A percentile compares a stretch with the other conserved stretches of the same genome.
phyloP scores from a whole-genome alignment of 2,329 filamentous ascomycete species.

The Alternaria sp. region DNA sequence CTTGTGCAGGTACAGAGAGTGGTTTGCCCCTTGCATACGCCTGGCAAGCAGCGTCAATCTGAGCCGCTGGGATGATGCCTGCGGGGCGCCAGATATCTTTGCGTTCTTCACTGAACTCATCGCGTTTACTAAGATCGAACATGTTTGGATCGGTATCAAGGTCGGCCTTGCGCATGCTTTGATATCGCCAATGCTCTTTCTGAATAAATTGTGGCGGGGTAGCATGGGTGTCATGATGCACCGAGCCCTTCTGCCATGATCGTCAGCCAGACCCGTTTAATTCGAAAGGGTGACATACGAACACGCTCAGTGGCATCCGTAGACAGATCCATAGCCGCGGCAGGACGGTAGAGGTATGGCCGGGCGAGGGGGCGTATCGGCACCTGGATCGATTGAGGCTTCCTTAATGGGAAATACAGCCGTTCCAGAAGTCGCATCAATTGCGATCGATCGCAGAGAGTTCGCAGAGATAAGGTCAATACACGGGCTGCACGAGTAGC shows the following conservation, averaged over 20 bases:
- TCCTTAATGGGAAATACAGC: constrained; percentile 1
- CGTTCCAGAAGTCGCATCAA: constrained; percentile 6
- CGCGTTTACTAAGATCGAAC: constrained; percentile 45
- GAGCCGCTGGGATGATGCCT: constrained; percentile 35
- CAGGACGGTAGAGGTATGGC: neutral
- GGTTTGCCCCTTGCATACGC: constrained; percentile 39
- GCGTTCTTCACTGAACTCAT: constrained; percentile 43
- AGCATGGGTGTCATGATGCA: constrained; percentile 48
- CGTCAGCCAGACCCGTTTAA: constrained; percentile 32
- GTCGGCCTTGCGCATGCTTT: constrained; percentile 63
- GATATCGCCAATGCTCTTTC: constrained; percentile 57
- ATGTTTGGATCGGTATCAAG: constrained; percentile 57
- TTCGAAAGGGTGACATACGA: constrained; percentile 36
- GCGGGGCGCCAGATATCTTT: constrained; percentile 35
- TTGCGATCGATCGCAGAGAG: neutral
- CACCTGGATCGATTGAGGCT: neutral
- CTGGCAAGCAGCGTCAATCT: constrained; percentile 38
- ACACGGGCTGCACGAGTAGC: neutral
- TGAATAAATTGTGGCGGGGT: constrained; percentile 45
- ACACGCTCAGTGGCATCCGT: constrained; percentile 34
- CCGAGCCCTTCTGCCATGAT: constrained; percentile 25
- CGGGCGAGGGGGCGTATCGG: neutral
- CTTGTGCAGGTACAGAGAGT: constrained; percentile 24
- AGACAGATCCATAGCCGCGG: constrained; percentile 33
- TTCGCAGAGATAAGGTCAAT: neutral